Conservation (phyloP, 805 yeast genomes). For the Lachancea mirantina region DNA sequence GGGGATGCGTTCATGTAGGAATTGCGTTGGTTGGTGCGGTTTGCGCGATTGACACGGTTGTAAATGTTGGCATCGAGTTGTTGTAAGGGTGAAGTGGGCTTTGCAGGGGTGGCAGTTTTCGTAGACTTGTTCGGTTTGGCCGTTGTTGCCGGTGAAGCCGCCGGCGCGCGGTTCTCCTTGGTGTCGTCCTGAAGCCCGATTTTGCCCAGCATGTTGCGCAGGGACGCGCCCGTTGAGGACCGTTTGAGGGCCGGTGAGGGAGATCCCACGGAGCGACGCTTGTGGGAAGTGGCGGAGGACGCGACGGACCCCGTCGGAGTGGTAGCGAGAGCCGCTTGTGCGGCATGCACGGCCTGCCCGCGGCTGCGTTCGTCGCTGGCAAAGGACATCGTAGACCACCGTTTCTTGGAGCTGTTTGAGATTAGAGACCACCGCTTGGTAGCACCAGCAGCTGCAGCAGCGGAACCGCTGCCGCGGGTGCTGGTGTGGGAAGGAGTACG, state of each 20-base stretch:
- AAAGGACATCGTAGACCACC: constrained; percentile 28
- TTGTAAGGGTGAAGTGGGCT: constrained; percentile 1
- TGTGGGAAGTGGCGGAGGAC: constrained; percentile 4
- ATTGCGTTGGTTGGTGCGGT: constrained; percentile 3
- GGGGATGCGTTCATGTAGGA: constrained; percentile 7
- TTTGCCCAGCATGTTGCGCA: constrained; percentile 26
- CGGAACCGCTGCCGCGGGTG: neutral
- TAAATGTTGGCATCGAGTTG: constrained; percentile 7
- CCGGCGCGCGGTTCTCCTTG: constrained; percentile 15
- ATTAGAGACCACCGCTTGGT: constrained; percentile 27
- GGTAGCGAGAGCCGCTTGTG: constrained; percentile 2
- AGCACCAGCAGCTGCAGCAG: neutral
- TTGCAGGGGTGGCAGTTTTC: constrained; percentile 5
- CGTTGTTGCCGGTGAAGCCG: too few relatives aligned
- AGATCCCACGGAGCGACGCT: constrained; percentile 11
- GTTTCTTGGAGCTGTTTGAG: constrained; percentile 26
- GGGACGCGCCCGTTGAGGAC: constrained; percentile 28
- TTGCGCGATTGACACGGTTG: constrained; percentile 1
- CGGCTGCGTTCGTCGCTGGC: constrained; percentile 10
- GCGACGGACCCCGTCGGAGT: neutral
- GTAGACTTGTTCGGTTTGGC: too few relatives aligned
- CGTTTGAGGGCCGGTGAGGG: constrained; percentile 15
- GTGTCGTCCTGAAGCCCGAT: constrained; percentile 21
- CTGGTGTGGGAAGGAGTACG: neutral
- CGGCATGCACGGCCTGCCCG: constrained; percentile 1